Conservation (phyloP, 106 monocot genomes). For the Phalaenopsis equestris region DNA sequence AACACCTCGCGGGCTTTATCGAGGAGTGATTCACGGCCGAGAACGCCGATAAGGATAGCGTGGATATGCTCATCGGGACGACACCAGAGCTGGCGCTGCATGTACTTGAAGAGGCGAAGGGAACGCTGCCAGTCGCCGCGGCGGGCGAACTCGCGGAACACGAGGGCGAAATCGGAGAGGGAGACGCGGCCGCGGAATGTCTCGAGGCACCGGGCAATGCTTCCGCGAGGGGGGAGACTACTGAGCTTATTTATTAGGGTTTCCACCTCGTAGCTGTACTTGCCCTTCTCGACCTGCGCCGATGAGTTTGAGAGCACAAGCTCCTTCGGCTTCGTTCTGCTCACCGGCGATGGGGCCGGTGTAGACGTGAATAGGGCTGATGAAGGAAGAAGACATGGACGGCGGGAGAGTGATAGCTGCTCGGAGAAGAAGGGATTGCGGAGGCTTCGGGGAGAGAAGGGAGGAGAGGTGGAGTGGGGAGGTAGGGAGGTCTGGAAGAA, state of each 20-base stretch:
- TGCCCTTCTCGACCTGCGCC: slow-evolving; percentile 51
- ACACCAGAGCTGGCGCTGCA: slow-evolving; percentile 96
- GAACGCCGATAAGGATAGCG: slow-evolving; percentile 78
- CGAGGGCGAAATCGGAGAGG: slow-evolving; percentile 72
- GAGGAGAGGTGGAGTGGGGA: not conserved
- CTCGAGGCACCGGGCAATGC: slow-evolving; percentile 91
- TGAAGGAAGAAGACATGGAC: too few species aligned
- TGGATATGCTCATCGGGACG: slow-evolving; percentile 94
- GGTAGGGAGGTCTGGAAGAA: not conserved
- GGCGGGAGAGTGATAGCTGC: not conserved
- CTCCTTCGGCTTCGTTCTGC: slow-evolving; percentile 40
- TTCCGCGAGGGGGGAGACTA: slow-evolving; percentile 87
- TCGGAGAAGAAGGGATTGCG: slow-evolving; percentile 5
- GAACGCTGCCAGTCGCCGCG: slow-evolving; percentile 96
- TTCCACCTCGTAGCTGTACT: slow-evolving; percentile 78
- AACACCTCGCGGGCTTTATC: slow-evolving; percentile 76
- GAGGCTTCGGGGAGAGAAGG: not conserved
- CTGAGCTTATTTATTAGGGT: slow-evolving; percentile 87
- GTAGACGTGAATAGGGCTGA: not conserved
- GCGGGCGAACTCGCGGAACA: slow-evolving; percentile 85
- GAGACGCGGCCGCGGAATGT: slow-evolving; percentile 70
- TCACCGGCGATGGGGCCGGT: not conserved
- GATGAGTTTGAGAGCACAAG: slow-evolving; percentile 49
- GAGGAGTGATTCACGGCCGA: slow-evolving; percentile 67
- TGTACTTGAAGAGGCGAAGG: slow-evolving; percentile 96